Evolutionary conservation across 1,284 basidiomycete species (phyloP), one percentile per base, ranked within the genome.

Genomic region (Apiotrichum domesticum): DNA sequence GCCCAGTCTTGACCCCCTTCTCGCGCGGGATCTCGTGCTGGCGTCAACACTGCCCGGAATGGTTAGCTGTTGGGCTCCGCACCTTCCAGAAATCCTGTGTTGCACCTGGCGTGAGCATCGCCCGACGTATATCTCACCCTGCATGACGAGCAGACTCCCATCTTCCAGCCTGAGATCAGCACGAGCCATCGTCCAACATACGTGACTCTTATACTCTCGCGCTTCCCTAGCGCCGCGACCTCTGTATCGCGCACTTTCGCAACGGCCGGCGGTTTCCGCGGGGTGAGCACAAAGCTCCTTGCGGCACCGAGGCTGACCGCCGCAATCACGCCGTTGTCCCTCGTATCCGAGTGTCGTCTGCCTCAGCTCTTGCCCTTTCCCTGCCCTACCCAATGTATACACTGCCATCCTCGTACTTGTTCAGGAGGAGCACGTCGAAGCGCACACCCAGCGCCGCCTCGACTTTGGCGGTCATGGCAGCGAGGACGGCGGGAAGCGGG

Each of bases 391-490:
- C 79, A 32, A 81, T 81, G 55, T 80, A 78, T 10, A 80, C 73
- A 13, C 49, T 54, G 2, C 81, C 81, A 61, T 79, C 72, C 51
- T 79, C 79, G 63, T 82, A 83, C 21, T 71, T 66, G 56, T 83
- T 83, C 61, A 81, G 67, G 80, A 82, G 79, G 57, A 75, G 74
- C 60, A 82, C 80, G 54, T 82, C 81, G 71, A 82, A 82, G 33
- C 58, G 64, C 5, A 79, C 77, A 0, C 77, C 78, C 4, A 82
- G 59, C 14, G 63, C 66, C 1, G 61, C 62, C 45, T 80, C 76
- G 3, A 82, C 69, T 33, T 59, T 47, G 6, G 62, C 57, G 39
- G 78, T 72, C 37, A 82, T 80, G 32, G 66, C 63, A 33, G 69
- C 60, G 3, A 82, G 63, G 0, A 67, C 65, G 2, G 80, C 78